Percentiles rank a stretch among this genome's conserved stretches.
Evolutionary conservation across 768 basidiomycete genomes (phyloP).

Genomic region (Mycena rosella): DNA sequence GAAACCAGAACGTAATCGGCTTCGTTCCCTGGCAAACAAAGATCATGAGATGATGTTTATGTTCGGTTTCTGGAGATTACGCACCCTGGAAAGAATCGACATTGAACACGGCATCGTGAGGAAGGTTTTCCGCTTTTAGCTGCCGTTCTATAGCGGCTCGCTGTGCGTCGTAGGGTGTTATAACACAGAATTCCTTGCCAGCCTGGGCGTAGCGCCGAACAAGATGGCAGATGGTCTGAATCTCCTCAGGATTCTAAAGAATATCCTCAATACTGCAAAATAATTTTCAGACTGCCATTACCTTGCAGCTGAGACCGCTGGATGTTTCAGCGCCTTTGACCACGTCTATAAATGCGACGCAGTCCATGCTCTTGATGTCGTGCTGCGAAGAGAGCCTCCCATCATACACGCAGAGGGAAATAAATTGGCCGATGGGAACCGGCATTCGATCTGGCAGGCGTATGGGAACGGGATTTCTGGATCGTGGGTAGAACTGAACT

Average conservation of each 20-base stretch:
- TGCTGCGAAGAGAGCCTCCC: conserved; percentile 56
- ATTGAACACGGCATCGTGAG: conserved; percentile 56
- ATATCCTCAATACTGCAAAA: conserved; percentile 43
- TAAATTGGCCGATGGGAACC: conserved; percentile 59
- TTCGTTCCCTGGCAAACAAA: conserved; percentile 14
- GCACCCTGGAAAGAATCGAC: conserved; percentile 55
- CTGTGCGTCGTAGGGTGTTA: conserved; percentile 70
- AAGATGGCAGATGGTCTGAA: conserved; percentile 54
- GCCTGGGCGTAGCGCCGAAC: conserved; percentile 50
- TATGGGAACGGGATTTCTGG: neutral
- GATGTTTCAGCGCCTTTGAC: conserved; percentile 51
- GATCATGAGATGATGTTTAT: neutral
- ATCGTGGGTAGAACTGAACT: conserved; percentile 41
- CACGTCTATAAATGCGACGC: conserved; percentile 61
- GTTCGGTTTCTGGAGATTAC: neutral
- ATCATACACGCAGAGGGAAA: conserved; percentile 59
- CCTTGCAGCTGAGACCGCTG: conserved; percentile 60
- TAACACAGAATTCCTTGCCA: conserved; percentile 56
- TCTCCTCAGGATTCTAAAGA: conserved; percentile 57
- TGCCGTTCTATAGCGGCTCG: conserved; percentile 43
- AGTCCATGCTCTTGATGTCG: conserved; percentile 45
- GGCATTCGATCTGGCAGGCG: conserved; percentile 66
- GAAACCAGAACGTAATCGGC: conserved; percentile 23
- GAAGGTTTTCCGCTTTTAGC: conserved; percentile 18
- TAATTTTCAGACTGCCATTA: neutral